Evolutionary conservation across 2,329 filamentous ascomycete genomes (phyloP), one percentile per base, ranked within the genome.

Genomic region (Gaeumannomyces sp.): DNA sequence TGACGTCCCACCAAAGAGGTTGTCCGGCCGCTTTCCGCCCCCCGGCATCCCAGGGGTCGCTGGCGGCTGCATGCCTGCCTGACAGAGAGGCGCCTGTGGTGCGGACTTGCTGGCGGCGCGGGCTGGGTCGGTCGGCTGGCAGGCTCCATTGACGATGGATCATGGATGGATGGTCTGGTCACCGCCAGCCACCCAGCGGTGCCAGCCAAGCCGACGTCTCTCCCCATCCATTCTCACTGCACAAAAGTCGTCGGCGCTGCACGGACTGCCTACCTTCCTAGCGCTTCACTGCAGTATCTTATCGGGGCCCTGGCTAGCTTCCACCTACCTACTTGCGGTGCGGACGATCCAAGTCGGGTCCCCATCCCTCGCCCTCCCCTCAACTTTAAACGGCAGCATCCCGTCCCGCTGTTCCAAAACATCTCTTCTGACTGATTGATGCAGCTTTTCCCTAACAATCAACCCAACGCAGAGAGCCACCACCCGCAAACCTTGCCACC

Each of bases 331-430:
- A n/a, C n/a, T n/a, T 16, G 35, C 35, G 35, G 13, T 38, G 35
- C 35, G 35, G 35, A 11, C 35, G 35, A 38, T 38, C 35, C 35
- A 38, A 38, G 35, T 38, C 35, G 35, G 62, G 68, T 69, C 66
- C 61, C 62, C 67, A 66, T 65, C 65, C 63, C 59, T 66, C 66
- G 68, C 67, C 64, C 61, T 38, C 35, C 35, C 35, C 68, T 67
- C 64, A 60, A 71, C 69, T 71, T 70, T 71, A 73, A 76, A 73
- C 75, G 75, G 75, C 74, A 76, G 72, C 72, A 74, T 72, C 73
- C 73, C 69, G 68, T 74, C 72, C 72, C 71, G 71, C 69, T 72
- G 74, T 74, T 72, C 72, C 73, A 73, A 76, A 73, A 73, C 72
- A 72, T 16, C 45, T 66, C 75, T 76, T 75, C 74, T 77, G 71